These are phyloP conservation scores for Chaetomium sp. DNA, from an alignment of 2,329 filamentous ascomycete species.

Conservation along the genomic window DNA sequence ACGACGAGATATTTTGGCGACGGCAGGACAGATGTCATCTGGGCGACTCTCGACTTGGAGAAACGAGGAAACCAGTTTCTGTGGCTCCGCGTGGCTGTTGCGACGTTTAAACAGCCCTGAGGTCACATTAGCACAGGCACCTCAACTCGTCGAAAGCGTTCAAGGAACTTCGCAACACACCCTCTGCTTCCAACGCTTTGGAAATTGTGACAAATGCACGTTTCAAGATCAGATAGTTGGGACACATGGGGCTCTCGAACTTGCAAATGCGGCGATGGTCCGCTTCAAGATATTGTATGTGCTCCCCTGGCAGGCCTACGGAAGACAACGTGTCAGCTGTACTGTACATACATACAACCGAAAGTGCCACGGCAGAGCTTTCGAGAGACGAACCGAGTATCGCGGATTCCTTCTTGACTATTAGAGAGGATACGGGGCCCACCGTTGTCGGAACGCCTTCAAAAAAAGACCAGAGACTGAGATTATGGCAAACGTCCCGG, in stretches of 20 bases:
- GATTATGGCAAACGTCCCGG: neutral
- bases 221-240: conserved; percentile 20
- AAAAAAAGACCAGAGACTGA: neutral
- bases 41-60: conserved; percentile 14
- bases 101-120: neutral
- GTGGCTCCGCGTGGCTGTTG: conserved; percentile 6
- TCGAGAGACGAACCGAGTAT: conserved; percentile 1
- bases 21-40: conserved; percentile 15
- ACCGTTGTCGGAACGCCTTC: neutral
- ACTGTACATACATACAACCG: neutral
- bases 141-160: neutral
- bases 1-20: conserved; percentile 15
- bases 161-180: neutral
- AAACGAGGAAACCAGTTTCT: conserved; percentile 12
- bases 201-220: conserved; percentile 13
- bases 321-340: neutral
- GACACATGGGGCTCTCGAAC: conserved; percentile 17
- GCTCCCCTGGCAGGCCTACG: conserved; percentile 17
- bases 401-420: conserved; percentile 26
- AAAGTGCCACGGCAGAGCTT: neutral
- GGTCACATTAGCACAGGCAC: neutral
- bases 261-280: conserved; percentile 26
- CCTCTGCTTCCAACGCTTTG: conserved; percentile 2
- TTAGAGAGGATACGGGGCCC: neutral
- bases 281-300: conserved; percentile 20